A percentile compares a stretch with the other conserved stretches of the same genome.
phyloP scores from a whole-genome alignment of 129 eudicot species.

The Calendula officinalis region DNA sequence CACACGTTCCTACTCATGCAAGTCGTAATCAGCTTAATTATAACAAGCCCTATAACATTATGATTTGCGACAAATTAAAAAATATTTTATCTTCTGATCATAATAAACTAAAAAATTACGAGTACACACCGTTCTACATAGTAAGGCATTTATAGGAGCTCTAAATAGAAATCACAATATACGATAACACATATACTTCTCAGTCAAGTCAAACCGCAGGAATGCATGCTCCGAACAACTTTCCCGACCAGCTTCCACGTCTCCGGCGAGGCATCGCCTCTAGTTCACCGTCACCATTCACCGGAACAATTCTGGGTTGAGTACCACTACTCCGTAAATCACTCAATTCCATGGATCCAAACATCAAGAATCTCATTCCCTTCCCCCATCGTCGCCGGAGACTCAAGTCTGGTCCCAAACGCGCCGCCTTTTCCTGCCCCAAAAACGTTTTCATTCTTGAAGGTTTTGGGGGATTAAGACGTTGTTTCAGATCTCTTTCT shows the following conservation, averaged over 20 bases:
- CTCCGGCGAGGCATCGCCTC: conserved; percentile 15
- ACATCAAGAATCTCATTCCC: conserved; percentile 14
- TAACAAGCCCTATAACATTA: too few species aligned
- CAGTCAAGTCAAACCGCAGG: conserved; percentile 13
- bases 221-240: conserved; percentile 27
- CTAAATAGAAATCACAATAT: background rate
- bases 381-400: conserved; percentile 11
- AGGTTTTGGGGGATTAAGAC: background rate
- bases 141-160: too few species aligned
- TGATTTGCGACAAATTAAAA: too few species aligned
- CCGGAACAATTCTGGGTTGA: conserved; percentile 11
- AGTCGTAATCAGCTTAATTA: too few species aligned
- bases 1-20: too few species aligned
- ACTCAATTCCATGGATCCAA: conserved; percentile 32
- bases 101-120: too few species aligned
- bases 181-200: background rate
- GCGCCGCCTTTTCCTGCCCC: conserved; percentile 3
- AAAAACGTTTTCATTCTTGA: background rate
- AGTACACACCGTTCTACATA: too few species aligned
- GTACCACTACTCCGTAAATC: conserved; percentile 29
- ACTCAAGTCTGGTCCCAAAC: background rate
- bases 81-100: too few species aligned
- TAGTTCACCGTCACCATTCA: conserved; percentile 13
- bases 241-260: conserved; percentile 29
- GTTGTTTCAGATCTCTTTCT: background rate